A percentile compares a stretch with the other conserved stretches of the same genome.
Evolutionary conservation across 2,329 filamentous ascomycete species (phyloP).

Genomic region (Xylogone sp.): DNA sequence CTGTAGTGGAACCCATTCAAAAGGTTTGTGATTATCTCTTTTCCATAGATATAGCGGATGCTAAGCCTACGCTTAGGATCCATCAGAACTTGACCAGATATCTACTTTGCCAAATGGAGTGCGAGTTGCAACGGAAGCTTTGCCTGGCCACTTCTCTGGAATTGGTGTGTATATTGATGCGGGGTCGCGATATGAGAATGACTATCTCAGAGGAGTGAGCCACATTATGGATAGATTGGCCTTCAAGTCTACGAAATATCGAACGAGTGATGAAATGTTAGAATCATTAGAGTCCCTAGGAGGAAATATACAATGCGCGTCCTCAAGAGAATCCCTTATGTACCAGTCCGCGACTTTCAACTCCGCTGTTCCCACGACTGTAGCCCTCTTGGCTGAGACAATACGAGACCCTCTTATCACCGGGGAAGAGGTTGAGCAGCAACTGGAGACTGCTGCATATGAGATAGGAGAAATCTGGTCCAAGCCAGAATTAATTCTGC

Average conservation of each 20-base stretch:
- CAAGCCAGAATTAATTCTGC: conserved; percentile 92
- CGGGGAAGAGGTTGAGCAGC: conserved; percentile 79
- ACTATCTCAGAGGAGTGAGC: conserved; percentile 79
- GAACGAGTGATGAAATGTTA: conserved; percentile 78
- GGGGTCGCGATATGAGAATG: conserved; percentile 89
- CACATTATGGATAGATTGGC: conserved; percentile 95
- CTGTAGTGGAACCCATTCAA: conserved; percentile 27
- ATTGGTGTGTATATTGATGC: conserved; percentile 95
- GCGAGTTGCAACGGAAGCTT: conserved; percentile 88
- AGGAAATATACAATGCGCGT: conserved; percentile 95
- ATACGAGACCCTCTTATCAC: conserved; percentile 83
- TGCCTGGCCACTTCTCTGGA: conserved; percentile 91
- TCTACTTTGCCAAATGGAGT: conserved; percentile 90
- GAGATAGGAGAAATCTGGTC: conserved; percentile 98
- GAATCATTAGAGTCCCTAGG: conserved; percentile 84
- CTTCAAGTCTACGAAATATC: conserved; percentile 79
- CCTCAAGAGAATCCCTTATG: conserved; percentile 93
- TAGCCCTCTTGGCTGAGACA: conserved; percentile 86
- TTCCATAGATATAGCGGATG: neutral
- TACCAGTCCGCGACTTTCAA: conserved; percentile 99
- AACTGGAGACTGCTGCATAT: conserved; percentile 88
- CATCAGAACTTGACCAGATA: conserved; percentile 80
- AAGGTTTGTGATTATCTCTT: conserved; percentile 19
- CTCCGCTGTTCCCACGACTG: conserved; percentile 76
- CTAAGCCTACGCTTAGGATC: conserved; percentile 53